Percentiles rank a stretch among this genome's conserved stretches.
Conservation (phyloP, 1,284 basidiomycete species). For the Meira nashicola region DNA sequence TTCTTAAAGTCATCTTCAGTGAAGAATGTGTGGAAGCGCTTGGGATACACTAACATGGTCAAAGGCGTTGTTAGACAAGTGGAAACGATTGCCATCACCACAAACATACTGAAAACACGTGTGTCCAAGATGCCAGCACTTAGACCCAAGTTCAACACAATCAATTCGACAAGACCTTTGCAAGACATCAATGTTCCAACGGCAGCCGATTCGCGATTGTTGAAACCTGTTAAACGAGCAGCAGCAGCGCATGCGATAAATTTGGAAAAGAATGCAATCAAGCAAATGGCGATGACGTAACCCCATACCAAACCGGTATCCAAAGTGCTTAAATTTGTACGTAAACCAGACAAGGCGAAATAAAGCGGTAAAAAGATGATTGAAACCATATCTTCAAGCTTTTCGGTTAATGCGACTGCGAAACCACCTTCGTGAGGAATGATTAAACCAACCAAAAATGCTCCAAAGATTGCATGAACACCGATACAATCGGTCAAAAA, state of each 20-base stretch:
- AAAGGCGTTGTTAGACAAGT: constrained; percentile 86
- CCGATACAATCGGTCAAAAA: constrained; percentile 86
- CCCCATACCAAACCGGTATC: constrained; percentile 65
- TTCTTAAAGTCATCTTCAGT: neutral
- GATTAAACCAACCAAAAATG: constrained; percentile 78
- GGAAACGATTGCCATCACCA: constrained; percentile 75
- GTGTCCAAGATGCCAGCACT: constrained; percentile 70
- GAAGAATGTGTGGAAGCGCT: constrained; percentile 24
- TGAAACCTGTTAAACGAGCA: constrained; percentile 67
- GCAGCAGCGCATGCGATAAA: constrained; percentile 58
- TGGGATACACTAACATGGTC: constrained; percentile 71
- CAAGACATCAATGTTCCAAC: constrained; percentile 88
- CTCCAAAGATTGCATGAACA: constrained; percentile 81
- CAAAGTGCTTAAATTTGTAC: constrained; percentile 69
- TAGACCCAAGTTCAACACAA: constrained; percentile 86
- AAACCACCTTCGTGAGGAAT: constrained; percentile 83
- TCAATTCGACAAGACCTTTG: constrained; percentile 72
- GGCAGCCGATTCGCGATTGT: constrained; percentile 71
- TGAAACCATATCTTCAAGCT: constrained; percentile 53
- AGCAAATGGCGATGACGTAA: constrained; percentile 73
- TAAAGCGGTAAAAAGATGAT: constrained; percentile 75
- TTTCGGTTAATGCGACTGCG: constrained; percentile 61
- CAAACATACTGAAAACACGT: constrained; percentile 74
- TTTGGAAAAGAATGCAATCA: constrained; percentile 76
- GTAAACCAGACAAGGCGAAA: constrained; percentile 74